A percentile compares a stretch with the other conserved stretches of the same genome.
phyloP scores from a whole-genome alignment of 176 grass and related monocot genomes.

The Lolium perenne region DNA sequence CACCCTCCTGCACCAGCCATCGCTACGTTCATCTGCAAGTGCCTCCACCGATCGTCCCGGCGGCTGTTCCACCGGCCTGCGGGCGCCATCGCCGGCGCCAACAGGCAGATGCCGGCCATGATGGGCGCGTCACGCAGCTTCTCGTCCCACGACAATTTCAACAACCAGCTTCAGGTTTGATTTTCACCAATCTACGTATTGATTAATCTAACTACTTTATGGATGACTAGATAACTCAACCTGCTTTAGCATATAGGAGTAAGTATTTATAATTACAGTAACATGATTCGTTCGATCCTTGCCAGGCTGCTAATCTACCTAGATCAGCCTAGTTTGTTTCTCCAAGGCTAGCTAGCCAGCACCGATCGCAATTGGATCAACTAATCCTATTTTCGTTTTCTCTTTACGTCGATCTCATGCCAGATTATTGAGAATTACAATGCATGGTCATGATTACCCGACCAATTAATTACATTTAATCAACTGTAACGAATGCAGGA shows the following conservation, averaged over 20 bases:
- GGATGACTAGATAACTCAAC: neutral
- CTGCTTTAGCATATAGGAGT: neutral
- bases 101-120: neutral
- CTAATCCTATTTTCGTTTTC: neutral
- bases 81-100: neutral
- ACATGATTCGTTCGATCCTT: neutral
- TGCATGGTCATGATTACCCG: neutral
- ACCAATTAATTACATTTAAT: neutral
- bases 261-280: neutral
- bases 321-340: neutral
- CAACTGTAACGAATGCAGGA: neutral
- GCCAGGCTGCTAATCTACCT: neutral
- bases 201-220: too few species aligned
- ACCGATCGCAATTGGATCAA: neutral
- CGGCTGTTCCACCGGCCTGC: neutral
- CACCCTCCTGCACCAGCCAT: neutral
- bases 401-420: neutral
- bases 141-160: neutral
- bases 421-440: neutral
- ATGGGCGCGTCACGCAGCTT: neutral
- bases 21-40: neutral
- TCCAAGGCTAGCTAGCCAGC: neutral
- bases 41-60: neutral
- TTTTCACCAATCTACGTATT: neutral
- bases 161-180: neutral